Percentiles rank a stretch among this genome's conserved stretches.
phyloP scores from a whole-genome alignment of 192 early-diverging fungal species.

The Thamnidium elegans region DNA sequence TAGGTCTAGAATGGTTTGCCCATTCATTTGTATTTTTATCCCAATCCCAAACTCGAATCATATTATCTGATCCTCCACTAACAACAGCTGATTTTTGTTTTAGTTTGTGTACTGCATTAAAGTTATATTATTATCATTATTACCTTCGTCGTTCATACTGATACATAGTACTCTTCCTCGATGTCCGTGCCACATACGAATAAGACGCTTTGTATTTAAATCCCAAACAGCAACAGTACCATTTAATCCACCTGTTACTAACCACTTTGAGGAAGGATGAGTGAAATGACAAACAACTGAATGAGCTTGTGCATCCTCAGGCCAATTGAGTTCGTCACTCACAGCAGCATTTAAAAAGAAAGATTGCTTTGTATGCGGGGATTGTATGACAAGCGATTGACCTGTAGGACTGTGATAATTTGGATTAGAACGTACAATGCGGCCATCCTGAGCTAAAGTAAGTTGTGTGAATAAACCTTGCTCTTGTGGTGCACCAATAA shows the following conservation, averaged over 20 bases:
- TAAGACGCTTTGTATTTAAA: constrained; percentile 22
- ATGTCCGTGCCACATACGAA: constrained; percentile 41
- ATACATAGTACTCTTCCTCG: constrained; percentile 47
- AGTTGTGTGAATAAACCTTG: constrained; percentile 2
- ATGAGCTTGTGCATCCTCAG: constrained; percentile 10
- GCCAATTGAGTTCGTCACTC: background rate
- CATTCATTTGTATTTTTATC: background rate
- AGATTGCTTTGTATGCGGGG: background rate
- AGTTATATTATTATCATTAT: background rate
- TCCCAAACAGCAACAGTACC: constrained; percentile 48
- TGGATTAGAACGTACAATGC: constrained; percentile 13
- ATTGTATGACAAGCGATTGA: constrained; percentile 11
- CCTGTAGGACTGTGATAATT: background rate
- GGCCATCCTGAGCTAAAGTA: background rate
- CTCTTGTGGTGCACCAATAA: constrained; percentile 34
- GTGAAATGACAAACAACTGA: constrained; percentile 44
- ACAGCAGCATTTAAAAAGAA: constrained; percentile 15
- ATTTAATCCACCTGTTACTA: constrained; percentile 47
- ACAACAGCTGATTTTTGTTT: constrained; percentile 23
- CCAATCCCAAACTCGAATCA: constrained; percentile 49
- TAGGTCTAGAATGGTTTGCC: constrained; percentile 22
- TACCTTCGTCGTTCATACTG: constrained; percentile 49
- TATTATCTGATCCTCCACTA: constrained; percentile 43
- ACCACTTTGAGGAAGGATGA: constrained; percentile 26
- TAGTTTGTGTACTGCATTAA: no score